Percentiles rank a stretch among this genome's conserved stretches.
Evolutionary conservation across 805 yeast genomes (phyloP).

Genomic region (Barnettozyma wickerhamii): DNA sequence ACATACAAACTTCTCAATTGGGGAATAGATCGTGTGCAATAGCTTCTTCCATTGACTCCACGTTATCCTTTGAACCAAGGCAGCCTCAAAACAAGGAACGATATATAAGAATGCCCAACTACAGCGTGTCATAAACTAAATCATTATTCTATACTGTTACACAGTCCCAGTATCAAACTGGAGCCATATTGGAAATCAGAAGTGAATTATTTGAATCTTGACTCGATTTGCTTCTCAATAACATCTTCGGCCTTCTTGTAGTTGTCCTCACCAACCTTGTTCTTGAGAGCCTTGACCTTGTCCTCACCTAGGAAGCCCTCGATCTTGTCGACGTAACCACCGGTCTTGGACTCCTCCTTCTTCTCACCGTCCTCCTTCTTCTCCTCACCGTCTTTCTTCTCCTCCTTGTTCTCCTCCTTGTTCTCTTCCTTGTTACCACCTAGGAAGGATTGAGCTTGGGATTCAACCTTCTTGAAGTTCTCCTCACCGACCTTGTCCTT

Average conservation of each 20-base stretch:
- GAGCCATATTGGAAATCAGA: no score
- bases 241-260: slow-evolving; percentile 26
- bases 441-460: slow-evolving; percentile 13
- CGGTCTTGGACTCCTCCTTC: slow-evolving; percentile 1
- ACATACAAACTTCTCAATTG: no score
- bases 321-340: slow-evolving; percentile 23
- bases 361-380: neutral
- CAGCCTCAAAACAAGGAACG: no score
- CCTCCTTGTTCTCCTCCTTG: neutral
- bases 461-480: slow-evolving; percentile 12
- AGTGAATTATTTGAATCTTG: slow-evolving; percentile 4
- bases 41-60: no score
- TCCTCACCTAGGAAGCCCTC: slow-evolving; percentile 29
- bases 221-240: slow-evolving; percentile 25
- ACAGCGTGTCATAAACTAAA: no score
- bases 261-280: slow-evolving; percentile 29
- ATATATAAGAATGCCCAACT: no score
- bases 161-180: no score
- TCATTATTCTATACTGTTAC: no score
- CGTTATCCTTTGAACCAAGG: no score
- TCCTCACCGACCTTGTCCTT: slow-evolving; percentile 17
- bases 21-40: no score
- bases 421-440: slow-evolving; percentile 5
- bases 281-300: slow-evolving; percentile 24
- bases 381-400: neutral